Evolutionary conservation across 805 yeast genomes (phyloP).

Genomic region (Kodamaea neixiangensis): DNA sequence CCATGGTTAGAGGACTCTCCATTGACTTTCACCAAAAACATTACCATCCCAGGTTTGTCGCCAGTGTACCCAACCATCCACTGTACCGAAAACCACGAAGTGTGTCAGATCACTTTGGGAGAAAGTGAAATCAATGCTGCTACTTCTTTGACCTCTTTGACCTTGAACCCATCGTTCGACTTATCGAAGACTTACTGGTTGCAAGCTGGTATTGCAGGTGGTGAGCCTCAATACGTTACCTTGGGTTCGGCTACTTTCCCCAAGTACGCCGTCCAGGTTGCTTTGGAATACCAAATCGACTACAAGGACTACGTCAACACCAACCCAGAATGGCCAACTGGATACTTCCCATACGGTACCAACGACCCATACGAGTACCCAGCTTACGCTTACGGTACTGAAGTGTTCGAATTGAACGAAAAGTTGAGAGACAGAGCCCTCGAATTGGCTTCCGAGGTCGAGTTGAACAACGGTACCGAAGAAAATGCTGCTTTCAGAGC

Average conservation of each 20-base stretch:
- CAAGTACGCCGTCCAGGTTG: constrained; percentile 62
- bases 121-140: constrained; percentile 73
- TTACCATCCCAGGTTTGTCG: constrained; percentile 66
- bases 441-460: constrained; percentile 48
- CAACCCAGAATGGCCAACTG: constrained; percentile 55
- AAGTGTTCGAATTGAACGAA: constrained; percentile 62
- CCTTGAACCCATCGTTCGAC: constrained; percentile 56
- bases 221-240: constrained; percentile 56
- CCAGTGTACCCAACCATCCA: constrained; percentile 58
- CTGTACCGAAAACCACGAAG: constrained; percentile 52
- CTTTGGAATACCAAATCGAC: constrained; percentile 58
- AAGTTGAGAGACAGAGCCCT: constrained; percentile 59
- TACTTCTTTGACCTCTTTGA: constrained; percentile 53
- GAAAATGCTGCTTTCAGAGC: constrained; percentile 48
- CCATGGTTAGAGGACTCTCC: constrained; percentile 49
- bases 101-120: constrained; percentile 68
- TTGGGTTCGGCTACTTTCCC: constrained; percentile 63
- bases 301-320: constrained; percentile 33
- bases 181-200: constrained; percentile 60
- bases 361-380: constrained; percentile 53
- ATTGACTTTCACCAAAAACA: constrained; percentile 51
- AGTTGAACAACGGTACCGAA: constrained; percentile 47
- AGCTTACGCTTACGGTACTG: constrained; percentile 58
- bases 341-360: constrained; percentile 59
- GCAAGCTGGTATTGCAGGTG: constrained; percentile 68